A percentile compares a stretch with the other conserved stretches of the same genome.
phyloP scores from a whole-genome alignment of 202 grass and related monocot species.

The Zizania palustris region DNA sequence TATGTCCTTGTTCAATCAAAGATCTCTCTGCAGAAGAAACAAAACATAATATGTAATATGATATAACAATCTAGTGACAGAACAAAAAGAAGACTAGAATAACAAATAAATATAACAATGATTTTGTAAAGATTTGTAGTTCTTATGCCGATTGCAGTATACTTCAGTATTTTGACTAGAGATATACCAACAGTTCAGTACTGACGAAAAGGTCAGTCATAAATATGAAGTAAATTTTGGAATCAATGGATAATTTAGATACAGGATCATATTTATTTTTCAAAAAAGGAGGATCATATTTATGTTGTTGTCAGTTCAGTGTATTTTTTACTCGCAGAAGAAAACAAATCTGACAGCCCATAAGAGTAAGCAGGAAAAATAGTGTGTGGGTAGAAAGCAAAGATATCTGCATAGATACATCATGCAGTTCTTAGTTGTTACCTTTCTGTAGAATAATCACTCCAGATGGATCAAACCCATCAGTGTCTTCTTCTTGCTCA shows the following conservation, averaged over 20 bases:
- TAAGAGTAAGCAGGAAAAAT: slow-evolving; percentile 4
- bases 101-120: background rate
- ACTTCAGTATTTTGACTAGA: background rate
- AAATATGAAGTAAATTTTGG: background rate
- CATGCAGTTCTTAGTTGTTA: slow-evolving; percentile 19
- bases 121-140: background rate
- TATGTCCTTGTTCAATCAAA: slow-evolving; percentile 69
- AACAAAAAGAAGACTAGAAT: background rate
- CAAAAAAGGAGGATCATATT: background rate
- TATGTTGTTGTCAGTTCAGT: background rate
- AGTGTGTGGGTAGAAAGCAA: slow-evolving; percentile 24
- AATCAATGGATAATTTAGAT: background rate
- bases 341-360: slow-evolving; percentile 9
- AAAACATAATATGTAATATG: background rate
- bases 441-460: slow-evolving; percentile 89
- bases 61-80: background rate
- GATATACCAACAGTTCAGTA: background rate
- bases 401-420: background rate
- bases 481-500: slow-evolving; percentile 66
- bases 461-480: slow-evolving; percentile 84
- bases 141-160: background rate
- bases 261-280: background rate
- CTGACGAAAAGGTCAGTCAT: background rate
- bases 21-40: slow-evolving; percentile 61
- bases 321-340: background rate